phyloP scores from a whole-genome alignment of 2,329 filamentous ascomycete genomes.

The Stachybotrys echinatus region DNA sequence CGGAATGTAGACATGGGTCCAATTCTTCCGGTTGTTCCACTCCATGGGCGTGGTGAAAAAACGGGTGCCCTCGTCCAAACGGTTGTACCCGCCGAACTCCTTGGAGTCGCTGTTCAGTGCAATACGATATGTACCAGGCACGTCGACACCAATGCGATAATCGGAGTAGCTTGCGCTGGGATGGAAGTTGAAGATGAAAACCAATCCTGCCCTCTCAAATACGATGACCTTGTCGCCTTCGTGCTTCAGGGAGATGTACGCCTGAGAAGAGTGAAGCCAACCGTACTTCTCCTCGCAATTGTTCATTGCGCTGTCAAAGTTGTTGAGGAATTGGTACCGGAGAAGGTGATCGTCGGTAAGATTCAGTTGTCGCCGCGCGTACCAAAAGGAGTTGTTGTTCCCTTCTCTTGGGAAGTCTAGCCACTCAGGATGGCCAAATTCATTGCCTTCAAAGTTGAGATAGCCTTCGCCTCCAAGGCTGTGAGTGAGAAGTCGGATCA shows the following conservation, averaged over 20 bases:
- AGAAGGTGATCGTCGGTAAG: slow-evolving; percentile 80
- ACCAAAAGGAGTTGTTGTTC: slow-evolving; percentile 91
- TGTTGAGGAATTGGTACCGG: slow-evolving; percentile 86
- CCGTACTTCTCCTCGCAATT: slow-evolving; percentile 80
- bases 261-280: slow-evolving; percentile 82
- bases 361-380: slow-evolving; percentile 89
- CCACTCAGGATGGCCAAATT: slow-evolving; percentile 98
- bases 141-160: slow-evolving; percentile 85
- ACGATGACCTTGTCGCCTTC: slow-evolving; percentile 92
- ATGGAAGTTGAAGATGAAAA: slow-evolving; percentile 98
- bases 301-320: slow-evolving; percentile 93
- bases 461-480: slow-evolving; percentile 91
- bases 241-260: slow-evolving; percentile 90
- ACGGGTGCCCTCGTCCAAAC: slow-evolving; percentile 72
- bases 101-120: slow-evolving; percentile 77
- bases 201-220: slow-evolving; percentile 83
- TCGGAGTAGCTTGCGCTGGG: slow-evolving; percentile 79
- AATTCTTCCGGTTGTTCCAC: slow-evolving; percentile 90
- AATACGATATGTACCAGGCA: slow-evolving; percentile 78
- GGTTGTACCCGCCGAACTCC: slow-evolving; percentile 72
- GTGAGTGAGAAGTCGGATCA: slow-evolving; percentile 94
- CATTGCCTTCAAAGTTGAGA: slow-evolving; percentile 97
- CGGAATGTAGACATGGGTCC: slow-evolving; percentile 87
- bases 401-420: slow-evolving; percentile 94
- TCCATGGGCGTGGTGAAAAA: slow-evolving; percentile 89